Base-by-base conservation (phyloP, 768 basidiomycete species). In the Leccinum pellstonianum region DNA sequence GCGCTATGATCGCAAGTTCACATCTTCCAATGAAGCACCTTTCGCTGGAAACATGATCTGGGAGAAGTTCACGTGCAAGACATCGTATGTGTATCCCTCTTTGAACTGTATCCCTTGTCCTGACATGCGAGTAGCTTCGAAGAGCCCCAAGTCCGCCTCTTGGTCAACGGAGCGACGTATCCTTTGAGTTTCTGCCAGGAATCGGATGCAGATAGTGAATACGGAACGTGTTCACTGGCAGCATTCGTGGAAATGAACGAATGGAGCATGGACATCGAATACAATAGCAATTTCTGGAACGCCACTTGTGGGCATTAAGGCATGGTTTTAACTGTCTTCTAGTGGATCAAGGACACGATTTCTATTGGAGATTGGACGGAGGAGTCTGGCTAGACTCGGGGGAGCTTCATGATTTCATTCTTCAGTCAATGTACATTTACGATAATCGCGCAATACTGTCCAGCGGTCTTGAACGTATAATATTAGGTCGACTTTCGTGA, bases 21-120 rank as follows among this genome's bases (percentile, higher is more conserved):
- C 69, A 54, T 77, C 70, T 15, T 74, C 77, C 3, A 21, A 62
- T 11, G 77, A 77, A 60, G 67, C 75, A 10, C 79, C 79, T 19
- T 80, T 80, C 55, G 78, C 67, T 21, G 78, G 77, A 31, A 70
- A 68, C 35, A 78, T 80, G 75, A 57, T 77, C 17, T 80, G 77
- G 77, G 79, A 80, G 66, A 73, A 65, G 62, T 80, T 78, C 64
- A 67, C 68, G 4, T 80, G 79, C 67, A 50, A 64, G 31, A 61
- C 63, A n/a, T 77, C 75, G 75, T 75, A 37, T 41, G 70, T 66
- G 3, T 10, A 54, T 2, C 6, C 14, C 9, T 11, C 4, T 25
- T 54, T 7, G 27, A 17, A 27, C 11, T 38, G 3, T 25, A 2
- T 10, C 3, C 55, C 23, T 29, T 43, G 9, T 4, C 19, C 55